Evolutionary conservation across 495 filamentous ascomycete species (phyloP), one percentile per base, ranked within the genome.

Genomic region (Penicillium psychrofluorescens): DNA sequence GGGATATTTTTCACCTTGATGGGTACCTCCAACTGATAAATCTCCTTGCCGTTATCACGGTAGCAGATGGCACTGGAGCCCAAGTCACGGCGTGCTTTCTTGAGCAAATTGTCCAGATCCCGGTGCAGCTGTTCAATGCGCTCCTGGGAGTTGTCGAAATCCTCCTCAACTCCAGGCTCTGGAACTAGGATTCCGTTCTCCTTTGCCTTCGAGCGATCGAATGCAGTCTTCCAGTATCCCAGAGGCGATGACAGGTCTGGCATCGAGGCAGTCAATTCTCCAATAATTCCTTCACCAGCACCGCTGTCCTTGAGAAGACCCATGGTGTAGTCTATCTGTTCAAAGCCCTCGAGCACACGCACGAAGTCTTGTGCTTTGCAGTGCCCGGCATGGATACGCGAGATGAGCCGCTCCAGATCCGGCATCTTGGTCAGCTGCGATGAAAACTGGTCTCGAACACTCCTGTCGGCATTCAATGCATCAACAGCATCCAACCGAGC

Each of bases 401-500:
- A 97, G 44, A 97, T 94, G 35, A 97, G 71, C 12, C 94, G 77
- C 63, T 99, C 94, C 13, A 99, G 75, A 59, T 99, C 94, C 3
- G 92, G 91, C 74, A 99, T 83, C 64, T 87, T 92, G 11, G 78
- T 80, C 56, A 99, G 73, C 42, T 90, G 86, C 2, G 84, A 80
- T 2, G 85, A 86, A 60, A 99, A 92, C 43, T 85, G 78, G 47
- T 95, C 87, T 11, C 84, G 85, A 30, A 91, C 67, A 36, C 72
- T 80, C 1, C 76, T 72, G 55, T 95, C 88, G 1, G 86, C 83
- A 47, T 95, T 96, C 8, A 99, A 65, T 49, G 88, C 81, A 48
- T 97, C 94, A 10, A 99, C 90, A 6, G 94, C 92, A 64, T 99
- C 94, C 7, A 99, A 67, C n/a, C 94, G 75, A 40, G 92, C 87